phyloP scores from a whole-genome alignment of 2,329 filamentous ascomycete species.

The Penicillium sp. region DNA sequence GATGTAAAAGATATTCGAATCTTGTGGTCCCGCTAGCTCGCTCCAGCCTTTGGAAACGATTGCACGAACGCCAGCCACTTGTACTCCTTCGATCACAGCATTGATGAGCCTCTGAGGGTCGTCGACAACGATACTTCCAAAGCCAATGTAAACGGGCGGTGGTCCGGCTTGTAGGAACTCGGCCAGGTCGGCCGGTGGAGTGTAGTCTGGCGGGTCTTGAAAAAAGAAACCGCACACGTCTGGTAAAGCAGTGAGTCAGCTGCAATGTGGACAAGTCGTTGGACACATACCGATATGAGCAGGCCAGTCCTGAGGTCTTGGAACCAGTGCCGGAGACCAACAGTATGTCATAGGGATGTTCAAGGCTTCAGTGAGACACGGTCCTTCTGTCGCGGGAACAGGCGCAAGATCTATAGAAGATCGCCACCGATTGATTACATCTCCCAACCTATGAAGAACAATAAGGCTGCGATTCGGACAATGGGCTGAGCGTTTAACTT shows the following conservation, averaged over 20 bases:
- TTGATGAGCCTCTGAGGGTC: constrained; percentile 42
- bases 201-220: constrained; percentile 27
- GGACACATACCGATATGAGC: background rate
- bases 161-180: constrained; percentile 44
- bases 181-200: constrained; percentile 35
- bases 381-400: background rate
- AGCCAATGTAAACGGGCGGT: constrained; percentile 50
- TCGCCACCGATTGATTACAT: constrained; percentile 55
- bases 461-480: background rate
- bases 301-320: constrained; percentile 8
- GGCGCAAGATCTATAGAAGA: constrained; percentile 1
- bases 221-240: constrained; percentile 44
- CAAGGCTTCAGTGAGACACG: background rate
- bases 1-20: constrained; percentile 43
- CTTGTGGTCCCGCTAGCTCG: constrained; percentile 32
- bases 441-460: constrained; percentile 58
- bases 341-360: constrained; percentile 43
- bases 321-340: constrained; percentile 8
- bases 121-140: constrained; percentile 51
- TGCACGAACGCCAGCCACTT: constrained; percentile 44
- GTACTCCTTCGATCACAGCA: constrained; percentile 44
- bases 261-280: background rate
- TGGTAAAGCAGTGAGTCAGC: background rate
- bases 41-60: constrained; percentile 52
- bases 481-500: background rate